Base-by-base conservation (phyloP, 75 land plant genomes). In the Selaginella tamariscina region DNA sequence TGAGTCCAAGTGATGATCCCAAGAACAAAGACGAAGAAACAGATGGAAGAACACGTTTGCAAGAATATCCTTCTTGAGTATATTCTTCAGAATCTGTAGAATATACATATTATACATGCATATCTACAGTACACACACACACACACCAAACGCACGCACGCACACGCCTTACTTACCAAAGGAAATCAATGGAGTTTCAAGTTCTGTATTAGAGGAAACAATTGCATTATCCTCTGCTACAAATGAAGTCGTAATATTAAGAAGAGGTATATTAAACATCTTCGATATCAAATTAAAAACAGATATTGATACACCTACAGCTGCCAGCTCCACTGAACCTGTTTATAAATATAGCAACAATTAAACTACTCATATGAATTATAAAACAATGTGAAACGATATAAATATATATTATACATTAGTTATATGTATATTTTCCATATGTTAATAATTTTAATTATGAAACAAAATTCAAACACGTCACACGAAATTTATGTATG, bases 191-290 rank as follows among this genome's bases (percentile, higher is more conserved):
- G n/a, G n/a, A n/a, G n/a, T n/a, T n/a, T n/a, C 64, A 60, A 60
- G 23, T 60, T 23, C 64, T 60, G 11, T 20, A 9, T 15, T 15
- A 20, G 23, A 60, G 8, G 29, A 44, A 20, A 31, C 71, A 28
- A 49, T 32, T 21, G 84, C 85, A 70, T 80, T 79, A 70, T 94
- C 91, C 74, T 89, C 98, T 54, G 96, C 98, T 65, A 94, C 98
- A 83, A 89, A 94, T 44, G 98, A 94, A 32, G 98, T 94, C 1
- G 98, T 94, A 31, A 90, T 70, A 59, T 88, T 94, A 28, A 94
- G 84, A 65, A 94, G 80, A 22, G 98, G 98, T 24, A 94, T 77
- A 62, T 94, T 94, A 65, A 94, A 87, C 72, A 89, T 69, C 67
- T 90, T 94, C 29, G 98, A 87, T 20, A 94, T 84, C 39, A 94